These are phyloP conservation scores for Penicillium steckii DNA, from an alignment of 495 filamentous ascomycete species.

Conservation along the genomic window DNA sequence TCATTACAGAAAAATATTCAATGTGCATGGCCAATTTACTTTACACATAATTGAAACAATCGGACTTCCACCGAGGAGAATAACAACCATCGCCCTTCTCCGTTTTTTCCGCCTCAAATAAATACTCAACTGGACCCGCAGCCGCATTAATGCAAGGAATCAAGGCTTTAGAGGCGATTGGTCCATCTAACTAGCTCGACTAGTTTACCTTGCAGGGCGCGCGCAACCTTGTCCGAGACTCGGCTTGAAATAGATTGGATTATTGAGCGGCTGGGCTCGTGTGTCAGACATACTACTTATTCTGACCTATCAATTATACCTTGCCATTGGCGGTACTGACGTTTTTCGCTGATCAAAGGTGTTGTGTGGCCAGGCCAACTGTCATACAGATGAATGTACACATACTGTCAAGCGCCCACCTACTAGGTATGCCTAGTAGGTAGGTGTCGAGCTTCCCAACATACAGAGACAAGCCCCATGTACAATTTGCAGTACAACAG, in stretches of 20 bases:
- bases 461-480: no score
- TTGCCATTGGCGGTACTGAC: neutral
- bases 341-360: neutral
- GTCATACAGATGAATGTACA: no score
- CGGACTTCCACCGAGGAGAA: neutral
- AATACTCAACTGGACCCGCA: neutral
- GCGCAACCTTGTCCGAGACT: constrained; percentile 12
- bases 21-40: no score
- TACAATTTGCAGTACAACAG: no score
- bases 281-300: neutral
- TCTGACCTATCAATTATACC: neutral
- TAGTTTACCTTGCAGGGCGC: constrained; percentile 3
- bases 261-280: constrained; percentile 1
- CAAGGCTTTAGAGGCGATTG: constrained; percentile 24
- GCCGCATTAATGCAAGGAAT: constrained; percentile 25
- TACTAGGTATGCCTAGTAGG: no score
- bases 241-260: constrained; percentile 13
- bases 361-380: no score
- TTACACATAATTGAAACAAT: neutral
- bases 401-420: no score
- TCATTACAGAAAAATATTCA: neutral
- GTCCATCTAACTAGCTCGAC: constrained; percentile 14
- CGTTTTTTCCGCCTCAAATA: neutral
- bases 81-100: neutral
- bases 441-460: no score